phyloP scores from a whole-genome alignment of 2,329 filamentous ascomycete species.

The Pezicula radicicola region DNA sequence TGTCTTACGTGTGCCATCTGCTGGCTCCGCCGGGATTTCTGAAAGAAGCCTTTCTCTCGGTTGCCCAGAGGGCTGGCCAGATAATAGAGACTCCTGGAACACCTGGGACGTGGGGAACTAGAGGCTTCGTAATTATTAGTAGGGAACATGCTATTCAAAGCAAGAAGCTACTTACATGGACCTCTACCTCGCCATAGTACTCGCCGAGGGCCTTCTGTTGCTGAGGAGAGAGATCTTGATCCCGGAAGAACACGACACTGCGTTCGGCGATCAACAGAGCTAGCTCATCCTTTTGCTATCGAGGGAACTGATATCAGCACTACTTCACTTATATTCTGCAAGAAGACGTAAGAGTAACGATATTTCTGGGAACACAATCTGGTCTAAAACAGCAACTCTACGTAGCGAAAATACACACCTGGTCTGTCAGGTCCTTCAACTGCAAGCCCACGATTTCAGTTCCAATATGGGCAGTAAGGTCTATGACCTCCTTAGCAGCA shows the following conservation, averaged over 20 bases:
- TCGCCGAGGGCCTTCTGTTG: conserved; percentile 62
- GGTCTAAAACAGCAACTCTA: too few relatives aligned
- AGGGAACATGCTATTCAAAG: neutral
- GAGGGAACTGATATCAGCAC: conserved; percentile 25
- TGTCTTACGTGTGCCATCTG: conserved; percentile 57
- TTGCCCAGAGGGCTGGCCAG: conserved; percentile 66
- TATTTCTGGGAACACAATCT: too few relatives aligned
- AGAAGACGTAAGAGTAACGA: too few relatives aligned
- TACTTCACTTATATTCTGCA: too few relatives aligned
- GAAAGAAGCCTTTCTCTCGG: conserved; percentile 58
- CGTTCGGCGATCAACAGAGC: conserved; percentile 39
- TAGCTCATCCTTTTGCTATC: conserved; percentile 36
- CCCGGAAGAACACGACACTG: conserved; percentile 34
- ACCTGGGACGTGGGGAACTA: conserved; percentile 69
- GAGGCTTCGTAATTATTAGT: conserved; percentile 46
- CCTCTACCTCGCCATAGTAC: conserved; percentile 62
- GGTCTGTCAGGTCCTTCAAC: conserved; percentile 33
- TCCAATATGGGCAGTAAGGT: conserved; percentile 38
- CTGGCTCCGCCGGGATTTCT: conserved; percentile 65
- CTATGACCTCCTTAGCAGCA: conserved; percentile 59
- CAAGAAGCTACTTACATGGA: conserved; percentile 52
- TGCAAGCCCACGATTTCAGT: conserved; percentile 39
- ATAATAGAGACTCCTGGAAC: conserved; percentile 63
- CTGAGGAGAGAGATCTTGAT: conserved; percentile 52
- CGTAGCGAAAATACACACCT: neutral